Conservation (phyloP, 352 stramenopile genomes). For the Pythium sp. region DNA sequence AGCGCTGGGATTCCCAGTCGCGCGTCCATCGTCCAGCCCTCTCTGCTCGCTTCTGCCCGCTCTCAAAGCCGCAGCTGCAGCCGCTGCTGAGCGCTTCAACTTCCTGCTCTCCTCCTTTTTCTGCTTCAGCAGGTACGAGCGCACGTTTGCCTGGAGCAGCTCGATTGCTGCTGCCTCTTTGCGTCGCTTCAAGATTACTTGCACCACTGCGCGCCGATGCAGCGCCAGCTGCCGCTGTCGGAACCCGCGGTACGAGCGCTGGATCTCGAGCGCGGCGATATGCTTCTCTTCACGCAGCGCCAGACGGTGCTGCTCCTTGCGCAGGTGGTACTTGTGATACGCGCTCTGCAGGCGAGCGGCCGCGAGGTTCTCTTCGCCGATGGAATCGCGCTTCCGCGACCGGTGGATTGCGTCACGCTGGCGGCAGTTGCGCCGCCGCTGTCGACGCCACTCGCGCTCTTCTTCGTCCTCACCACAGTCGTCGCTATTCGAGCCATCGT, state of each 20-base stretch:
- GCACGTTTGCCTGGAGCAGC: constrained; percentile 64
- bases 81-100: not conserved
- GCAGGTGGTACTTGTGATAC: constrained; percentile 57
- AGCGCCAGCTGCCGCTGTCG: constrained; percentile 39
- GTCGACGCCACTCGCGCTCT: constrained; percentile 34
- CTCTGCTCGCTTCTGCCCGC: not conserved
- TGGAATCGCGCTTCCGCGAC: constrained; percentile 28
- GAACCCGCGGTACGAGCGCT: constrained; percentile 64
- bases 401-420: constrained; percentile 10
- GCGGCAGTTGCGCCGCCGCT: constrained; percentile 22
- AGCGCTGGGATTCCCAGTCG: not conserved
- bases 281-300: constrained; percentile 47
- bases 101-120: constrained; percentile 4
- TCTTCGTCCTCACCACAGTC: constrained; percentile 17
- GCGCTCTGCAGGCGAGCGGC: constrained; percentile 48
- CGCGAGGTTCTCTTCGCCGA: constrained; percentile 48
- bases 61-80: not conserved
- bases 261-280: constrained; percentile 56
- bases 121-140: constrained; percentile 56
- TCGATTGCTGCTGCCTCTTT: constrained; percentile 56
- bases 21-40: not conserved
- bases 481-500: constrained; percentile 17
- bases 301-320: constrained; percentile 48
- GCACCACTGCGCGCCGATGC: constrained; percentile 54
- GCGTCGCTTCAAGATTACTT: constrained; percentile 38